Conservation (phyloP, 176 grass and related monocot species). For the Phoenix dactylifera region DNA sequence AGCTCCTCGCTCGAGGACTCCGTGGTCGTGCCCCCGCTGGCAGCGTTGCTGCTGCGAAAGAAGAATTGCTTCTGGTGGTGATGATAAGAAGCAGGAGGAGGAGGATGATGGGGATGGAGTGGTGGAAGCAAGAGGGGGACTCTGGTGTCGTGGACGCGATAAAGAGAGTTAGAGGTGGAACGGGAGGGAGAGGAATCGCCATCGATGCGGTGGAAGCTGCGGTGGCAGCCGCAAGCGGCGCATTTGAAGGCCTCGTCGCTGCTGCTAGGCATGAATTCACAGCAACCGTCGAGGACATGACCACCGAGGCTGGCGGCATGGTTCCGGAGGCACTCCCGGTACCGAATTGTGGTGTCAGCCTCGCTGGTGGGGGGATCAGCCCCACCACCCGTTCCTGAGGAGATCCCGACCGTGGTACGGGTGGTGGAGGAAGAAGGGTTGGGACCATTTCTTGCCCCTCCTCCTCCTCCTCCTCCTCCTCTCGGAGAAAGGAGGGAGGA, state of each 20-base stretch:
- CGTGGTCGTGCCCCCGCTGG: constrained; percentile 5
- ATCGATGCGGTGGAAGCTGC: constrained; percentile 91
- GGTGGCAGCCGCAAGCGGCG: constrained; percentile 90
- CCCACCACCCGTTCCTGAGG: no score
- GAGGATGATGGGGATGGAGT: no score
- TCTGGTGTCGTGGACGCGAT: no score
- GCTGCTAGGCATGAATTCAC: constrained; percentile 81
- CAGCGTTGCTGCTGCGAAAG: background rate
- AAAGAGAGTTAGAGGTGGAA: no score
- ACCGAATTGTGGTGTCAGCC: constrained; percentile 3
- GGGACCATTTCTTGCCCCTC: background rate
- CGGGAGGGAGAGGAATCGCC: background rate
- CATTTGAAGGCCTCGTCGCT: constrained; percentile 41
- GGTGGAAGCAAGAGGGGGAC: no score
- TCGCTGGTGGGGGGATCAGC: no score
- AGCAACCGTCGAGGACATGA: constrained; percentile 87
- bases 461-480: constrained; percentile 4
- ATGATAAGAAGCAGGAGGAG: background rate
- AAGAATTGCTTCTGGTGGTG: constrained; percentile 24
- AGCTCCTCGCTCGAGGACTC: constrained; percentile 45
- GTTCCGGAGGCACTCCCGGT: constrained; percentile 80
- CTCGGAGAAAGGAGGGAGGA: background rate
- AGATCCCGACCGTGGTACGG: background rate
- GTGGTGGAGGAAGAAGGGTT: no score
- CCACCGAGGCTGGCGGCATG: constrained; percentile 80